Evolutionary conservation across 1,284 basidiomycete species (phyloP), one percentile per base, ranked within the genome.

Genomic region (Filobasidium uniguttulatum): DNA sequence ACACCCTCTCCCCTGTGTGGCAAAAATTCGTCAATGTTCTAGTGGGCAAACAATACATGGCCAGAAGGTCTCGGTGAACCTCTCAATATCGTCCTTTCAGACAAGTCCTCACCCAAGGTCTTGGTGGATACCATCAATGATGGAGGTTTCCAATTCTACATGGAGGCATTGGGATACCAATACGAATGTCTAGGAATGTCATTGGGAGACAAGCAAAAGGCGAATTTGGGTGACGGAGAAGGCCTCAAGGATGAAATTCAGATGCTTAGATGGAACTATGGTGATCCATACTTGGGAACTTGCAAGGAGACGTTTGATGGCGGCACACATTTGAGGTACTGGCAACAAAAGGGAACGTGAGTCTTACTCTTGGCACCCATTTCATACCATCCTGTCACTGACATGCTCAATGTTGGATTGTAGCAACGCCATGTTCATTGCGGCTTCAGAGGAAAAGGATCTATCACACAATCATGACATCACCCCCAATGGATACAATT

Each of bases 271-370:
- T 86, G 79, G 76, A 77, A 87, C 63, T 91, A 82, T 62, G 78
- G 78, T 5, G 79, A 90, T 60, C 76, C 79, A 4, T 70, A 78
- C 49, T 65, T 88, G 15, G 88, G 88, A 0, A 78, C 85, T 1
- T 89, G 87, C 64, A 72, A 75, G 57, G 88, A 97, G 68, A 85
- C 85, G 2, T 76, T 94, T 44, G 61, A 84, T 55, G 91, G 91
- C 10, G 91, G 91, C 5, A 79, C 85, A 60, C 91, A 97, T 63
- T 80, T 91, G 64, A 78, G 91, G 23, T 91, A 90, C 67, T 97
- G 86, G 85, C 66, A 75, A 1, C 89, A 94, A 67, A 74, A 83
- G 53, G 83, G 82, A 0, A 67, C 72, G 3, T 52, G 43, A 3
- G 50, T 51, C 9, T 33, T n/a, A n/a, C 10, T 33, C 31, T 10